These are phyloP conservation scores for Pythium dissimile DNA, from an alignment of 352 stramenopile genomes.

Conservation along the genomic window DNA sequence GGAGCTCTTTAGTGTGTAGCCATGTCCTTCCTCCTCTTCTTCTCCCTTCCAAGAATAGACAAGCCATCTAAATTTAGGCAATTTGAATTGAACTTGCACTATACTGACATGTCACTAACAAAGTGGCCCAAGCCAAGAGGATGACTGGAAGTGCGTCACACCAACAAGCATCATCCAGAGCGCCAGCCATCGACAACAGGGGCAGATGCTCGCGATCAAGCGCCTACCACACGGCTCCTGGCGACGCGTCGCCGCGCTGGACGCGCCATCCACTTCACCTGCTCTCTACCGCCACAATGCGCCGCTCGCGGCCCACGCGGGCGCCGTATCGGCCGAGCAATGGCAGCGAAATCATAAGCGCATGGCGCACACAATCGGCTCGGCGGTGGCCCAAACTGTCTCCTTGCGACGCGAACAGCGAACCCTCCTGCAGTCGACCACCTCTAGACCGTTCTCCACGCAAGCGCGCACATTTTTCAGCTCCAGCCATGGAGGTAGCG, in stretches of 20 bases:
- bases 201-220: conserved; percentile 9
- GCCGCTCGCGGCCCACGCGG: background rate
- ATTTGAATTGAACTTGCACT: conserved; percentile 10
- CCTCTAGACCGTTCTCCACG: background rate
- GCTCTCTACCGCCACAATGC: background rate
- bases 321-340: conserved; percentile 4
- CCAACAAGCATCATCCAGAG: background rate
- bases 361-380: background rate
- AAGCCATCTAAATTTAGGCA: background rate
- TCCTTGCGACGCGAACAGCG: background rate
- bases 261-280: background rate
- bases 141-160: conserved; percentile 13
- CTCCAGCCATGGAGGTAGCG: background rate
- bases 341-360: conserved; percentile 11
- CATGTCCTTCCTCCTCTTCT: background rate
- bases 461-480: background rate
- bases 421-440: background rate
- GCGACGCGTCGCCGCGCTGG: background rate
- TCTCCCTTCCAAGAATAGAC: background rate
- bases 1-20: background rate
- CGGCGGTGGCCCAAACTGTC: background rate
- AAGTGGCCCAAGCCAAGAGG: background rate
- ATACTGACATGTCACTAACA: background rate
- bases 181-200: background rate
- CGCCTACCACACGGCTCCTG: conserved; percentile 11